Evolutionary conservation across 495 filamentous ascomycete genomes (phyloP).

Genomic region (Penicillium pancosmium): DNA sequence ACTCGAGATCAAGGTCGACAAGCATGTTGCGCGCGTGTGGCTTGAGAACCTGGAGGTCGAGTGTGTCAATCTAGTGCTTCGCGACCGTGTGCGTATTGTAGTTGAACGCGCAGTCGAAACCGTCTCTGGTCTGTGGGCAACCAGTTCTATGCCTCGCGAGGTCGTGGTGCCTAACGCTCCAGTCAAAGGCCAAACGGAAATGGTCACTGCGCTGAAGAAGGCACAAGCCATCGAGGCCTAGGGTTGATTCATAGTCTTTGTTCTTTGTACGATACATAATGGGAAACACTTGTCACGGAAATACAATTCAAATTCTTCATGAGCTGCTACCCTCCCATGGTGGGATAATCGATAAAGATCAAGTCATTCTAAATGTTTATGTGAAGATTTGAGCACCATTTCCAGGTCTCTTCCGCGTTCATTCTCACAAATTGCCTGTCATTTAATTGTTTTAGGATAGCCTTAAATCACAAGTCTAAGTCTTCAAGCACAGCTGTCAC

Average conservation of each 20-base stretch:
- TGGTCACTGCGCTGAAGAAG: constrained; percentile 22
- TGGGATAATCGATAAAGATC: too few species aligned
- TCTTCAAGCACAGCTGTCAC: constrained; percentile 37
- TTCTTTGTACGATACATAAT: constrained; percentile 29
- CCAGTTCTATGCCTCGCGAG: constrained; percentile 30
- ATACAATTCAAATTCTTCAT: not conserved
- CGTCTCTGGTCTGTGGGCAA: constrained; percentile 72
- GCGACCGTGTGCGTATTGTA: constrained; percentile 80
- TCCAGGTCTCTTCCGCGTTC: not conserved
- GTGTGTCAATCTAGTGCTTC: constrained; percentile 70
- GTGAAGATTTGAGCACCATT: not conserved
- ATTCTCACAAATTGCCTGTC: constrained; percentile 8
- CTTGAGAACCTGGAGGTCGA: constrained; percentile 90
- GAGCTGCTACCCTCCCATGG: not conserved
- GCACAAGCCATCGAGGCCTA: constrained; percentile 31
- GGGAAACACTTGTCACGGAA: constrained; percentile 1
- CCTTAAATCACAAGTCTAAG: constrained; percentile 11
- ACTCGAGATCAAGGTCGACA: constrained; percentile 83
- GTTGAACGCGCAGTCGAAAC: constrained; percentile 93
- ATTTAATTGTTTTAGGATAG: not conserved
- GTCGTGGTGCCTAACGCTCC: constrained; percentile 24
- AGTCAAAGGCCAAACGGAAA: constrained; percentile 12
- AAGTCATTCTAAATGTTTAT: too few species aligned
- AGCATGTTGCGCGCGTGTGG: constrained; percentile 85
- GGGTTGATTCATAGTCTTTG: constrained; percentile 19